Evolutionary conservation across 1,284 basidiomycete species (phyloP).

Genomic region (Leccinum proximum): DNA sequence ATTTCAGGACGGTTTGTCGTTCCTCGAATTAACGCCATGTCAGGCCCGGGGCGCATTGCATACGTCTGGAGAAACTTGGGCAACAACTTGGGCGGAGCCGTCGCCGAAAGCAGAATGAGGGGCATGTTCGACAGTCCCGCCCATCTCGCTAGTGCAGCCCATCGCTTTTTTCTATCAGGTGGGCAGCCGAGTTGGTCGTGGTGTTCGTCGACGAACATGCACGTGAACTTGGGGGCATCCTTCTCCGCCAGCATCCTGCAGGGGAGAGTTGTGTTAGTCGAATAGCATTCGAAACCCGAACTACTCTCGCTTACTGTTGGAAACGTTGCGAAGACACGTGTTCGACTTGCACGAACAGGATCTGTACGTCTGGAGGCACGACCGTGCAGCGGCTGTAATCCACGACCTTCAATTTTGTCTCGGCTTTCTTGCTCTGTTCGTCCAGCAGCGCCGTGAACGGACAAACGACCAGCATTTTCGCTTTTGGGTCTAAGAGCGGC

Average conservation of each 20-base stretch:
- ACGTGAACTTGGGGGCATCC: background rate
- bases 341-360: conserved; percentile 1
- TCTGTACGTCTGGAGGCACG: background rate
- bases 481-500: background rate
- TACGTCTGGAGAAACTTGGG: background rate
- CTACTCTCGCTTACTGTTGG: too few species aligned
- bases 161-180: background rate
- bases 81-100: background rate
- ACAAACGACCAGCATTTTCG: conserved; percentile 4
- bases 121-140: background rate
- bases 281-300: too few species aligned
- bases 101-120: conserved; percentile 3
- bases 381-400: background rate
- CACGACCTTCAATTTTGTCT: background rate
- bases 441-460: conserved; percentile 2
- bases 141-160: background rate
- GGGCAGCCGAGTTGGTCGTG: conserved; percentile 5
- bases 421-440: background rate
- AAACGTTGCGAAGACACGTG: background rate
- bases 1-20: background rate
- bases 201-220: conserved; percentile 1
- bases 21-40: background rate
- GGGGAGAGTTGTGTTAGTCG: background rate
- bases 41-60: background rate
- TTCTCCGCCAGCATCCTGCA: background rate